These are phyloP conservation scores for Ogataea hybrid DNA, from an alignment of 1,139 yeast genomes.

Conservation along the genomic window DNA sequence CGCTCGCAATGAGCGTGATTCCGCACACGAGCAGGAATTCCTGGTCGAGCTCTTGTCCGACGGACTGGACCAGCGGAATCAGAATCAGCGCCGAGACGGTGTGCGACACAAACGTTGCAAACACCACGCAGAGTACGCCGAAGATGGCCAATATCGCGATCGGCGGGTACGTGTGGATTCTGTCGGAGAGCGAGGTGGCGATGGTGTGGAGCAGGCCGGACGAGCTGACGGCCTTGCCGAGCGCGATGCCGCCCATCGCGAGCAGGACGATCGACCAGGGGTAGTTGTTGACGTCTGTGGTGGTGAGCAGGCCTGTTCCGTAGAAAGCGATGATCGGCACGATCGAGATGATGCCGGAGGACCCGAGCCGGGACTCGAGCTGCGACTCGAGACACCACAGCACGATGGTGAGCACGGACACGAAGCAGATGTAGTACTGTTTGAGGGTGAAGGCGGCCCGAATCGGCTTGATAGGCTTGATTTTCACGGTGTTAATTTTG, in stretches of 20 bases:
- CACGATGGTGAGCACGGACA: slow-evolving; percentile 55
- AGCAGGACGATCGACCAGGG: slow-evolving; percentile 76
- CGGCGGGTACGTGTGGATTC: slow-evolving; percentile 54
- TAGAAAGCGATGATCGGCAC: slow-evolving; percentile 65
- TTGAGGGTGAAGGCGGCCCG: slow-evolving; percentile 51
- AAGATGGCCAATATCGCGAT: slow-evolving; percentile 64
- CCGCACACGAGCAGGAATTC: slow-evolving; percentile 66
- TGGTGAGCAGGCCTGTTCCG: slow-evolving; percentile 65
- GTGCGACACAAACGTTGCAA: slow-evolving; percentile 75
- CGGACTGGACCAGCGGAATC: slow-evolving; percentile 66
- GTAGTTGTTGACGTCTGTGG: slow-evolving; percentile 67
- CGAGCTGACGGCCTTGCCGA: slow-evolving; percentile 72
- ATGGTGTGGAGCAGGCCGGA: slow-evolving; percentile 67
- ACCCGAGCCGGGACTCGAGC: slow-evolving; percentile 57
- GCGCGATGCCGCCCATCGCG: slow-evolving; percentile 79
- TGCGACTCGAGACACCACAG: slow-evolving; percentile 69
- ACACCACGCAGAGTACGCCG: slow-evolving; percentile 61
- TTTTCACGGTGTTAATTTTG: slow-evolving; percentile 38
- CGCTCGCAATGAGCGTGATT: slow-evolving; percentile 64
- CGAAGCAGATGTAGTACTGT: slow-evolving; percentile 59
- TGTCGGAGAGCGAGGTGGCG: slow-evolving; percentile 53
- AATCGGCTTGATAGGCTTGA: slow-evolving; percentile 52
- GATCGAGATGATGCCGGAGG: slow-evolving; percentile 68
- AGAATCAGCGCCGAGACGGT: slow-evolving; percentile 76
- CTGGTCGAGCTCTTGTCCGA: slow-evolving; percentile 59